phyloP scores from a whole-genome alignment of 371 early-diverging fungal genomes.

The Mortierella sp. region DNA sequence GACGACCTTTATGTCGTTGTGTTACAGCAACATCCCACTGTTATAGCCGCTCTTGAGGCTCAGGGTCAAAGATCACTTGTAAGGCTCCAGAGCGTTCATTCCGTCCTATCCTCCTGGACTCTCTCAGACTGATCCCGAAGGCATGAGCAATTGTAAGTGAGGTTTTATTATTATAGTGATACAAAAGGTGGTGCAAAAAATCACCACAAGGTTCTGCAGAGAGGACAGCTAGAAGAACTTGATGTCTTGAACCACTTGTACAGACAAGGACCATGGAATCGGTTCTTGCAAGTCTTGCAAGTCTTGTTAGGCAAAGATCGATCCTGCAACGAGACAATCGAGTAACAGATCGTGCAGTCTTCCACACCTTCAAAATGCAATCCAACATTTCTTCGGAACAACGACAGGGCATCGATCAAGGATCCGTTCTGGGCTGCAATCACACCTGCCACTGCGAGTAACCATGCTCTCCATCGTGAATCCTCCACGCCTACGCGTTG shows the following conservation, averaged over 20 bases:
- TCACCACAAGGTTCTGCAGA: conserved; percentile 85
- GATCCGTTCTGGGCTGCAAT: conserved; percentile 84
- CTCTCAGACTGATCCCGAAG: no score
- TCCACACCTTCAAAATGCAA: conserved; percentile 94
- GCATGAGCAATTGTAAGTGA: no score
- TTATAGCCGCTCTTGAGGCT: no score
- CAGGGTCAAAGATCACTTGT: no score
- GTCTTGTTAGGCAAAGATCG: conserved; percentile 89
- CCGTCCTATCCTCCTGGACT: no score
- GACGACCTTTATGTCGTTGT: no score
- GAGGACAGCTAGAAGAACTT: conserved; percentile 90
- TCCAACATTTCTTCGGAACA: conserved; percentile 85
- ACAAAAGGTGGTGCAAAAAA: no score
- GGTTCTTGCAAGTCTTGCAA: conserved; percentile 95
- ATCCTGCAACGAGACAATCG: conserved; percentile 89
- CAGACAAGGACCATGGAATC: conserved; percentile 94
- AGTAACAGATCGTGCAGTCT: conserved; percentile 97
- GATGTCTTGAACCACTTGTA: conserved; percentile 95
- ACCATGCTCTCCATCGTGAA: conserved; percentile 90
- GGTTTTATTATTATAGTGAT: no score
- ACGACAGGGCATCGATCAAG: conserved; percentile 80
- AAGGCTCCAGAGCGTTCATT: no score
- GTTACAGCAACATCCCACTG: no score
- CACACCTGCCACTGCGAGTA: conserved; percentile 80
- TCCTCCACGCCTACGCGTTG: conserved; percentile 88